Percentiles rank a stretch among this genome's conserved stretches.
These are phyloP conservation scores for Passiflora organensis DNA, from an alignment of 345 rosid species.

Conservation along the genomic window DNA sequence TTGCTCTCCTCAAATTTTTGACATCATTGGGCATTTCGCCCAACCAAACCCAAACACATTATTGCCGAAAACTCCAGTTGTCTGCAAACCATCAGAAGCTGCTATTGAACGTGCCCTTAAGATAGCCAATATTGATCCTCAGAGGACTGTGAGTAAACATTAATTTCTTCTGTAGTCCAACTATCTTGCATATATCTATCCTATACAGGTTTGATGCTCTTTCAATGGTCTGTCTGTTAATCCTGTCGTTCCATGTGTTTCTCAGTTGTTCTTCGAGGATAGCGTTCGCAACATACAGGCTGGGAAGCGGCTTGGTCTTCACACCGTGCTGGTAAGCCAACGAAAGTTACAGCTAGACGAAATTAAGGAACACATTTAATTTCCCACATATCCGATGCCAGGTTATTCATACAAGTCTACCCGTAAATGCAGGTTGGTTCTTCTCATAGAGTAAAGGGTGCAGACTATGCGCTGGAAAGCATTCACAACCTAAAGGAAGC, in stretches of 20 bases:
- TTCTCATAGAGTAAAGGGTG: constrained; percentile 54
- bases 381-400: not conserved
- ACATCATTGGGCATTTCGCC: constrained; percentile 53
- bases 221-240: not conserved
- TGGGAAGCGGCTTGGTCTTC: constrained; percentile 65
- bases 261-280: constrained; percentile 79
- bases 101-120: constrained; percentile 56
- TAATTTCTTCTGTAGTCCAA: not conserved
- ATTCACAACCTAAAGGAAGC: constrained; percentile 82
- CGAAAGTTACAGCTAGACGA: no score
- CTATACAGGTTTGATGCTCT: not conserved
- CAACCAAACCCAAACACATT: constrained; percentile 26
- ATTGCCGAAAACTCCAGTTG: constrained; percentile 63
- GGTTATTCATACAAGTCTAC: not conserved
- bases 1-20: constrained; percentile 38
- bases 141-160: constrained; percentile 53
- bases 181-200: not conserved
- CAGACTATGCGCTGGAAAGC: constrained; percentile 74
- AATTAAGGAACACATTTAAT: no score
- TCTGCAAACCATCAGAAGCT: constrained; percentile 66
- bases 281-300: constrained; percentile 77
- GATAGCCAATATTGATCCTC: constrained; percentile 59
- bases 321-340: constrained; percentile 62
- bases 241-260: not conserved
- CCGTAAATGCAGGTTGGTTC: constrained; percentile 52